phyloP scores from a whole-genome alignment of 73 alveolate genomes.

The Paramecium octaurelia region DNA sequence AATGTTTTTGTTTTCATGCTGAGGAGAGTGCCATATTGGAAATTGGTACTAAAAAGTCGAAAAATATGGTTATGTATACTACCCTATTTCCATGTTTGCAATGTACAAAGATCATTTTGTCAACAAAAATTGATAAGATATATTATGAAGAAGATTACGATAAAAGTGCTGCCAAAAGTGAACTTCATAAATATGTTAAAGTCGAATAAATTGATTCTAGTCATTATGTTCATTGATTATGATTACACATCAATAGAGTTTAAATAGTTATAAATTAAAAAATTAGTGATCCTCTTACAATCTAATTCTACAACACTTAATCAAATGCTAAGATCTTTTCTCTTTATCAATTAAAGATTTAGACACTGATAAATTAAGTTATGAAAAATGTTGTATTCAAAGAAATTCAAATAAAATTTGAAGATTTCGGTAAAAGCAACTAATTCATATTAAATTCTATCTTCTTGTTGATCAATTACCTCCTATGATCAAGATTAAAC shows the following conservation, averaged over 20 bases:
- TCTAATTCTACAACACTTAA: neutral
- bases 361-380: neutral
- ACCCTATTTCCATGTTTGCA: conserved; percentile 77
- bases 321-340: neutral
- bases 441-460: neutral
- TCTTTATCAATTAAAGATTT: neutral
- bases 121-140: conserved; percentile 21
- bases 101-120: conserved; percentile 72
- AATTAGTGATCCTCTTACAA: neutral
- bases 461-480: neutral
- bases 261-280: neutral
- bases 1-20: conserved; percentile 85
- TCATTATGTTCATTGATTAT: conserved; percentile 34
- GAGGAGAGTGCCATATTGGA: conserved; percentile 77
- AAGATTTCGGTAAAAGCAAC: neutral
- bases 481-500: neutral
- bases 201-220: conserved; percentile 41
- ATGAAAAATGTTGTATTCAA: neutral
- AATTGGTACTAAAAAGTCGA: conserved; percentile 70
- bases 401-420: neutral
- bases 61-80: conserved; percentile 70
- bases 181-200: conserved; percentile 20
- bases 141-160: conserved; percentile 41
- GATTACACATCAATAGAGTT: neutral
- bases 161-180: neutral